Evolutionary conservation across 2,329 filamentous ascomycete species (phyloP), one percentile per base, ranked within the genome.

Genomic region (Trichoderma lentiforme): DNA sequence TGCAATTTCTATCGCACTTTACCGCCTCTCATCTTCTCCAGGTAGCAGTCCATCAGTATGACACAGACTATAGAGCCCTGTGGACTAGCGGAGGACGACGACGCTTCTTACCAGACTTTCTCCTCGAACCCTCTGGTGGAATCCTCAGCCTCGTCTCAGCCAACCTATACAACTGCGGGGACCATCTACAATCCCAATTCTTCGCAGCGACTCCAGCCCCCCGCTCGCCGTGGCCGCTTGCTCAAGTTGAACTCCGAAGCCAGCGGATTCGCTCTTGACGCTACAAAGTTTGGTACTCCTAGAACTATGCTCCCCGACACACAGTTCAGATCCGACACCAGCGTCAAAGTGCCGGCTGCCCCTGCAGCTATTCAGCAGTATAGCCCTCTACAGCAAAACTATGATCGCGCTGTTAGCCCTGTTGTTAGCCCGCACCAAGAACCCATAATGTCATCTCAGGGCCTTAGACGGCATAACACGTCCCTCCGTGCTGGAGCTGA

Each of bases 151-250:
- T 75, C 75, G 47, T 72, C 75, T 43, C 82, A 83, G 73, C 80
- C 81, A 30, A 84, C 83, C 58, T 89, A 88, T 76, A 88, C 86
- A 18, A 88, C 87, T 8, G 87, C 87, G 26, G 87, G 87, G n/a
- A 88, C 87, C 4, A 81, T 87, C 61, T 88, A 86, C 79, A 86
- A 86, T 39, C 85, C 86, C 3, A 82, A 81, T 72, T 79, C 81
- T 15, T 77, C 81, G 15, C 81, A 83, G 56, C 84, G 85, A 15
- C 80, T 88, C 30, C 86, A 87, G 73, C 83, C 87, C 58, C 87
- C 87, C 36, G 78, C 84, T 71, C 85, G 87, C 70, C 84, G 86
- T 73, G 84, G 85, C 18, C 84, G 87, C 67, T 81, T 82, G 39
- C 75, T 82, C 74, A 86, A 85, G 77, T 84, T 81, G 80, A 74